phyloP scores from a whole-genome alignment of 306 rosid species.

The Cicer bijugum region DNA sequence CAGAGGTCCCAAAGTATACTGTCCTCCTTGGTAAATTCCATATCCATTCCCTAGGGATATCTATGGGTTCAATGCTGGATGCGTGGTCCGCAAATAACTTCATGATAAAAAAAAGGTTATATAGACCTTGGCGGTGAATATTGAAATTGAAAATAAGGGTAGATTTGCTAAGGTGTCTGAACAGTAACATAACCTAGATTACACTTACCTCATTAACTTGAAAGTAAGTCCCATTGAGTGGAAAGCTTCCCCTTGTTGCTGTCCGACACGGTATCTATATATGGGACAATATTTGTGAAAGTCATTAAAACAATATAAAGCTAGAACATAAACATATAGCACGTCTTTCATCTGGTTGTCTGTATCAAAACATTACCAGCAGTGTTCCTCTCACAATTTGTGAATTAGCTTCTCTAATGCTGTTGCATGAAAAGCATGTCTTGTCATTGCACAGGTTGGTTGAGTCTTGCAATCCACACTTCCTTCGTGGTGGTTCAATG shows the following conservation, averaged over 20 bases:
- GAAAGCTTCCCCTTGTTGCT: slow-evolving; percentile 92
- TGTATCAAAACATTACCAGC: slow-evolving; percentile 61
- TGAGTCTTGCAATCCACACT: slow-evolving; percentile 63
- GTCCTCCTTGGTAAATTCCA: slow-evolving; percentile 90
- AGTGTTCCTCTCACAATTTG: slow-evolving; percentile 86
- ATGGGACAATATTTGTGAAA: slow-evolving; percentile 39
- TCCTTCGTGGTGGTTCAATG: slow-evolving; percentile 65
- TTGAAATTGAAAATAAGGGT: slow-evolving; percentile 39
- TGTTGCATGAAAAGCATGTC: slow-evolving; percentile 76
- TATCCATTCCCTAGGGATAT: slow-evolving; percentile 83
- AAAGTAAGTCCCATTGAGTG: slow-evolving; percentile 90
- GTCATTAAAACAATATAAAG: slow-evolving; percentile 27
- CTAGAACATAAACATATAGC: slow-evolving; percentile 31
- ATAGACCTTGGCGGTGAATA: slow-evolving; percentile 36
- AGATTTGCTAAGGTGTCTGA: slow-evolving; percentile 30
- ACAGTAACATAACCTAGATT: slow-evolving; percentile 25
- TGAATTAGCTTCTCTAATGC: slow-evolving; percentile 71
- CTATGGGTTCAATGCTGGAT: slow-evolving; percentile 70
- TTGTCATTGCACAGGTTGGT: slow-evolving; percentile 61
- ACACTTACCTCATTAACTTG: slow-evolving; percentile 85
- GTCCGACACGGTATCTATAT: slow-evolving; percentile 87
- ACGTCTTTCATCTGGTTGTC: slow-evolving; percentile 21
- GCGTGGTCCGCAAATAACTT: slow-evolving; percentile 88
- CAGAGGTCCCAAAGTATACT: slow-evolving; percentile 89
- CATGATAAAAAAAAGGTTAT: slow-evolving; percentile 43